Conservation (phyloP, 768 basidiomycete species). For the Boletus rubropictus region DNA sequence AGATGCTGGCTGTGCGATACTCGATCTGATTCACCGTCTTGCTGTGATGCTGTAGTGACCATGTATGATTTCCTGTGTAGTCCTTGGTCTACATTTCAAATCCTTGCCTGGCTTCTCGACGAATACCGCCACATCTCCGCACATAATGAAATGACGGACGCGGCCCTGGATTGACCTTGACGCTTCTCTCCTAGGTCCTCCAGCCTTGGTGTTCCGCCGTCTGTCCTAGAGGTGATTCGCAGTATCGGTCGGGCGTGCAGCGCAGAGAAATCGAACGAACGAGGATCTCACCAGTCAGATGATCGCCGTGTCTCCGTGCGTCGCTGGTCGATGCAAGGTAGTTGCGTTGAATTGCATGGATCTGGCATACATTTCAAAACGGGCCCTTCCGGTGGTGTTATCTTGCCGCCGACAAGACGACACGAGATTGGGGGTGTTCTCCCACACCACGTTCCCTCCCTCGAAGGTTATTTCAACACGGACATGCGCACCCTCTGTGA, state of each 20-base stretch:
- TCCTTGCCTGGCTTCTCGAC: conserved; percentile 14
- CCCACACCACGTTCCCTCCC: conserved; percentile 31
- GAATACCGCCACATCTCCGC: conserved; percentile 26
- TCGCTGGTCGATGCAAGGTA: conserved; percentile 8
- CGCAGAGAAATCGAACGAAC: conserved; percentile 11
- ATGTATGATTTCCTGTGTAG: neutral
- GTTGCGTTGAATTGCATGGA: no score
- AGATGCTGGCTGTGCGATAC: neutral
- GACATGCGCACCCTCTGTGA: neutral
- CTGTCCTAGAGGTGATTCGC: conserved; percentile 1
- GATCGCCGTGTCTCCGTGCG: conserved; percentile 18
- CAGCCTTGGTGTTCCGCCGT: conserved; percentile 16
- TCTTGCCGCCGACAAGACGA: conserved; percentile 11
- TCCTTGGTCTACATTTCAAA: conserved; percentile 13
- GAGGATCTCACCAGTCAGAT: conserved; percentile 14
- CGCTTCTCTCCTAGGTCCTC: conserved; percentile 25
- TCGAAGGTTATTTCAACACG: conserved; percentile 26
- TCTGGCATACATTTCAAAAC: conserved; percentile 19
- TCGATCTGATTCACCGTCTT: neutral
- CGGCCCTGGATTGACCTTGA: conserved; percentile 20
- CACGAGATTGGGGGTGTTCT: conserved; percentile 12
- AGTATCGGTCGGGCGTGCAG: conserved; percentile 7
- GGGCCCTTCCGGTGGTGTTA: conserved; percentile 16
- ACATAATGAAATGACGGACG: conserved; percentile 27
- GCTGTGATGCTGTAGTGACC: conserved; percentile 16